Conservation (phyloP, 2,329 filamentous ascomycete species). For the Cladosporium sp. region DNA sequence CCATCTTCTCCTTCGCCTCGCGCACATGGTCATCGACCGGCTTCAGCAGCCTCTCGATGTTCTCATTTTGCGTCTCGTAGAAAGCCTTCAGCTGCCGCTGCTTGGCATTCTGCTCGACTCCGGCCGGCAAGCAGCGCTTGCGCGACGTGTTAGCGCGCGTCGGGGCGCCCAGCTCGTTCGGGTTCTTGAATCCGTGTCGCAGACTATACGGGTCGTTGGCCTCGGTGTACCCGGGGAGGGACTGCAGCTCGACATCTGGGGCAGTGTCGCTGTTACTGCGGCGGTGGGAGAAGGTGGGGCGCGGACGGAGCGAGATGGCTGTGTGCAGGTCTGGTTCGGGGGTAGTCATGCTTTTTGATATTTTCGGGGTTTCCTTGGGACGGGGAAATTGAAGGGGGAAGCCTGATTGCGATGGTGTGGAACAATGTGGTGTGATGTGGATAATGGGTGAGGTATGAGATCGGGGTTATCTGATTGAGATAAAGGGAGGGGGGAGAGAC, state of each 20-base stretch:
- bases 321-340: conserved; percentile 41
- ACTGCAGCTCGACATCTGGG: conserved; percentile 40
- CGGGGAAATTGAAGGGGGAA: neutral
- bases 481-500: no score
- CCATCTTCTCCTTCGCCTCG: conserved; percentile 71
- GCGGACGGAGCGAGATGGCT: conserved; percentile 43
- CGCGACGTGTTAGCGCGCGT: conserved; percentile 76
- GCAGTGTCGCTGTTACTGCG: conserved; percentile 20
- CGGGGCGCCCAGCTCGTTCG: conserved; percentile 61
- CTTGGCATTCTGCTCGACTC: conserved; percentile 37
- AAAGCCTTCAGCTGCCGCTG: conserved; percentile 65
- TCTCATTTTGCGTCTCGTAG: conserved; percentile 87
- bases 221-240: conserved; percentile 51
- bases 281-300: conserved; percentile 29
- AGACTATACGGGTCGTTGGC: conserved; percentile 79
- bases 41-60: conserved; percentile 86
- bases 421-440: no score
- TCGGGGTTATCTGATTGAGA: no score
- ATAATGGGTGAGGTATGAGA: neutral
- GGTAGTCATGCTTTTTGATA: neutral
- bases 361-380: neutral
- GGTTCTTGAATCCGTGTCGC: conserved; percentile 68
- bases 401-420: neutral
- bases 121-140: conserved; percentile 54
- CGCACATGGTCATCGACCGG: conserved; percentile 84